Base-by-base conservation (phyloP, 208 protist species). In the Angomonas deanei region DNA sequence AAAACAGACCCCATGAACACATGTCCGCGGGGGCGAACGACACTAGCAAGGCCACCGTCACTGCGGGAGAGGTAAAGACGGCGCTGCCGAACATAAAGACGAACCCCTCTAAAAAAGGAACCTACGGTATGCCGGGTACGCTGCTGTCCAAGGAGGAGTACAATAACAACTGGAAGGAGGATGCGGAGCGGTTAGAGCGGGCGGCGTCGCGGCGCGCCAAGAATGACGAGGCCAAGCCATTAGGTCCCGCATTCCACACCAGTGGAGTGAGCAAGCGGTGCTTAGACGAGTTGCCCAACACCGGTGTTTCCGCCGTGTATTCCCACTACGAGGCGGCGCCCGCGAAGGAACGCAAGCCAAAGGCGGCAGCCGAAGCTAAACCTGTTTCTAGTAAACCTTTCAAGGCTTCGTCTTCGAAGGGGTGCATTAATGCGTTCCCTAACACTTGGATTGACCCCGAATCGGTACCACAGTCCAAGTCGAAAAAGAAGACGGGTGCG, bases 41-140 rank as follows among this genome's bases (percentile, higher is more conserved):
- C 3, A 53, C 19, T 21, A 39, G 38, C 47, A 66, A 38, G 67
- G 72, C 32, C 11, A 47, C 32, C 2, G 64, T n/a, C 3, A 27
- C 55, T 17, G 52, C 28, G 1, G 31, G 46, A 31, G 77, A 74
- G 27, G 26, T 26, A 19, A 72, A 73, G 57, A 53, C 42, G 17
- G 31, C 69, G n/a, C 70, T 92, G 47, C 85, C 84, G 0, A 95
- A 95, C 62, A 80, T 95, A 64, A 91, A 88, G 54, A 92, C 88
- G 6, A 77, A 74, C 32, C 86, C 72, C 0, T 4, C 68, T 0
- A 92, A 92, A 70, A 95, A 91, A 73, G 88, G 88, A 32, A 92
- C 86, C 10, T 95, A 91, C 61, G 88, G 88, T 53, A 68, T 72
- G 31, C 77, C 83, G 1, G 88, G 88, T 13, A 54, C 79, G 47